Percentiles rank a stretch among this genome's conserved stretches.
These are phyloP conservation scores for Panaeolus cyanescens DNA, from an alignment of 768 basidiomycete genomes.

Conservation along the genomic window DNA sequence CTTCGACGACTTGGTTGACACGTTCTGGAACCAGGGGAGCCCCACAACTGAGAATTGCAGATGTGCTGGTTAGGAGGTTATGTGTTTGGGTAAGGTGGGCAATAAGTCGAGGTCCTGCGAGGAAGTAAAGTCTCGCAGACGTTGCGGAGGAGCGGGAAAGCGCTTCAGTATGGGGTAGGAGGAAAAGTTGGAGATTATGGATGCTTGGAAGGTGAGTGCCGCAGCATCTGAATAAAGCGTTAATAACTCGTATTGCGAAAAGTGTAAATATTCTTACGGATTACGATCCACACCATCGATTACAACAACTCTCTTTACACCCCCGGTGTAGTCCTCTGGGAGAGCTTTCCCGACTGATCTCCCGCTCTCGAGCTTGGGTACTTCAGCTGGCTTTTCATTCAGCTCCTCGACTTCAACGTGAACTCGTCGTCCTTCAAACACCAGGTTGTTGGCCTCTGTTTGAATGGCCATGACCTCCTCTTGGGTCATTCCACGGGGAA, in stretches of 20 bases:
- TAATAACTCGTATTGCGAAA: constrained; percentile 1
- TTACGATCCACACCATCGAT: constrained; percentile 85
- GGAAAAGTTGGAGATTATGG: constrained; percentile 70
- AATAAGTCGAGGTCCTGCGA: constrained; percentile 78
- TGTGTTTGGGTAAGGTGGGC: constrained; percentile 62
- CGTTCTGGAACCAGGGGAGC: constrained; percentile 68
- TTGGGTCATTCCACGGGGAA: constrained; percentile 64
- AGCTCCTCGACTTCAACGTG: constrained; percentile 78
- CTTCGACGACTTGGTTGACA: constrained; percentile 65
- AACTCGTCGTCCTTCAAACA: constrained; percentile 68
- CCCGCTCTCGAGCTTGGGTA: constrained; percentile 43
- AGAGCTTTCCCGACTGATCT: constrained; percentile 59
- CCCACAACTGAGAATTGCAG: constrained; percentile 69
- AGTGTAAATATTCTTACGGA: constrained; percentile 48
- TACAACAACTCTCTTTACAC: constrained; percentile 75
- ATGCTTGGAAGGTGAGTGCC: constrained; percentile 85
- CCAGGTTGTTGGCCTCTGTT: constrained; percentile 62
- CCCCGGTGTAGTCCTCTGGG: constrained; percentile 75
- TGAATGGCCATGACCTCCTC: constrained; percentile 68
- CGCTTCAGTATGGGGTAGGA: constrained; percentile 69
- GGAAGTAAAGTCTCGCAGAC: constrained; percentile 78
- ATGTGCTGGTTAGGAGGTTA: constrained; percentile 51
- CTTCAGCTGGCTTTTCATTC: constrained; percentile 27
- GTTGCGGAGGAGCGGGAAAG: constrained; percentile 61
- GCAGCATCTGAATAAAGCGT: constrained; percentile 55